Percentiles rank a stretch among this genome's conserved stretches.
phyloP scores from a whole-genome alignment of 2,329 filamentous ascomycete species.

The Pseudogymnoascus sp. region DNA sequence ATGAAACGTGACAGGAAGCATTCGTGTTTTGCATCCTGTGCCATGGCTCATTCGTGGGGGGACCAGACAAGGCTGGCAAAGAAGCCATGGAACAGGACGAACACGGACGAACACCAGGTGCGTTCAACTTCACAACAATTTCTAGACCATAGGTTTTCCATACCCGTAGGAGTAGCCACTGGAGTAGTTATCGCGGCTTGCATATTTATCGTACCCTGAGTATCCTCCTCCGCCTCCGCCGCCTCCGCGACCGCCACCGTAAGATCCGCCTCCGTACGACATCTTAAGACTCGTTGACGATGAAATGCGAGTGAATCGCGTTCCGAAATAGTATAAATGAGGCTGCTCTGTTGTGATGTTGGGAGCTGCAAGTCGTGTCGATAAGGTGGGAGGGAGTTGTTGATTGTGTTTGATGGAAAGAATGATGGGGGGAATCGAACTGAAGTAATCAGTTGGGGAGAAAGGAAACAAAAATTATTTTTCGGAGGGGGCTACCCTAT shows the following conservation, averaged over 20 bases:
- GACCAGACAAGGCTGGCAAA: not conserved
- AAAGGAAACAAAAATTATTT: conserved; percentile 7
- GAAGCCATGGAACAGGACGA: not conserved
- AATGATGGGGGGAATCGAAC: conserved; percentile 4
- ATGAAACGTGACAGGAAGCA: conserved; percentile 15
- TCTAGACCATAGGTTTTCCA: conserved; percentile 30
- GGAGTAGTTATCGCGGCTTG: conserved; percentile 36
- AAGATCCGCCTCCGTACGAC: conserved; percentile 58
- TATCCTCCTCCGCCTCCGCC: conserved; percentile 39
- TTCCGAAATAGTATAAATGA: conserved; percentile 3
- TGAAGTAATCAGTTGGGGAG: conserved; percentile 7
- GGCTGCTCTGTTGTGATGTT: conserved; percentile 6
- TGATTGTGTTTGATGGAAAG: conserved; percentile 8
- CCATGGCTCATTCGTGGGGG: not conserved
- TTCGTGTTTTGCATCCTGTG: conserved; percentile 16
- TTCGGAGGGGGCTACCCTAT: conserved; percentile 8
- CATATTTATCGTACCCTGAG: conserved; percentile 46
- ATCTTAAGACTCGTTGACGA: conserved; percentile 36
- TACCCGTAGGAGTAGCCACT: conserved; percentile 45
- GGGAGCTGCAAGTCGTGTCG: not conserved
- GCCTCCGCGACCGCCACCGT: conserved; percentile 41
- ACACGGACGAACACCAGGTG: conserved; percentile 11
- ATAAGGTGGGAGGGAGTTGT: not conserved
- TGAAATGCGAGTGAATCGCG: conserved; percentile 7
- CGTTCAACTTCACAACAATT: conserved; percentile 28